Base-by-base conservation (phyloP, 495 filamentous ascomycete species). In the Neurospora tetraspora region DNA sequence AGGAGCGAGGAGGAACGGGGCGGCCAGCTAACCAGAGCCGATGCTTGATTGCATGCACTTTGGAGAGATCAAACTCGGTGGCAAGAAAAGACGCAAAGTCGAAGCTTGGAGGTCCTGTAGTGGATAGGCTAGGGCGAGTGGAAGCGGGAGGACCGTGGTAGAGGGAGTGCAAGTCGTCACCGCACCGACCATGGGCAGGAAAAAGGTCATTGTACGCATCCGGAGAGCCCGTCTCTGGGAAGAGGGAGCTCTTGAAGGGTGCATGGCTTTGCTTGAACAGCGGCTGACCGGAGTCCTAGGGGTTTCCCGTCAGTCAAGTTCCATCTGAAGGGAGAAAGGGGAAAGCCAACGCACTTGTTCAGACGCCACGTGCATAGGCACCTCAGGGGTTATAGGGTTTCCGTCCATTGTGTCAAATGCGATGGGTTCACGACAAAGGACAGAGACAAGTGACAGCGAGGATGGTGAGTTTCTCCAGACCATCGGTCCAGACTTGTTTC, bases 21-120 rank as follows among this genome's bases (percentile, higher is more conserved):
- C 74, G 75, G 2, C 85, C 82, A 10, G 77, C 82, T 10, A 85
- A 36, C 85, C 85, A 86, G 12, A 86, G 77, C 71, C 23, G 61
- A n/a, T 68, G 34, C 39, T 27, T 37, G 69, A 70, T 36, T n/a
- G n/a, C 31, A 37, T 70, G 23, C 23, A 68, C 8, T n/a, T 45
- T 45, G 18, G 42, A 45, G 8, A 45, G 42, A n/a, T 45, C 18
- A 45, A 45, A 45, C 18, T 45, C 42, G 42, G 18, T n/a, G 42
- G 42, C 42, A 4, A 45, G 42, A 8, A 45, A 45, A 4, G 42
- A 45, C 8, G 9, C 42, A 3, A 45, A 45, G 3, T n/a, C 18
- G 42, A n/a, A 45, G 42, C 42, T 45, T 8, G 42, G 42, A 45
- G 42, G 42, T 45, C 42, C 42, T 45, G 42, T 45, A n/a, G 18